Evolutionary conservation across 805 yeast genomes (phyloP).

Genomic region (Saturnispora hagleri): DNA sequence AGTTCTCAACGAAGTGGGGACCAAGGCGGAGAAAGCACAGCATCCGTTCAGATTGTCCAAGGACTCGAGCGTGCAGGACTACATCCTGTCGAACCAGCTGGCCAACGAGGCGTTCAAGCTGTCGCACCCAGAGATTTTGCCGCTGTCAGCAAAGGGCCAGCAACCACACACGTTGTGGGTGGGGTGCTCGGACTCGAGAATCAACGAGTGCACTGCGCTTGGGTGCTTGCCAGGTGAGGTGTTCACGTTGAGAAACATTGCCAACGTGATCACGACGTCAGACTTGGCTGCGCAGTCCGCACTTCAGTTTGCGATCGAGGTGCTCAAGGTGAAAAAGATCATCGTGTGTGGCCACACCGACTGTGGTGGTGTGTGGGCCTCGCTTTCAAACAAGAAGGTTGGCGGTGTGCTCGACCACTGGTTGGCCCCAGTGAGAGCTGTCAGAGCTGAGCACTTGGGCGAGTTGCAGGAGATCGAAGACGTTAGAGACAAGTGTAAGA

Average conservation of each 20-base stretch:
- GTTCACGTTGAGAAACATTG: slow-evolving; percentile 82
- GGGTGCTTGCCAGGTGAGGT: slow-evolving; percentile 85
- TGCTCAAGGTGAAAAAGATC: slow-evolving; percentile 68
- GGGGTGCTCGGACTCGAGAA: slow-evolving; percentile 89
- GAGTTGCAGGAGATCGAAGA: slow-evolving; percentile 42
- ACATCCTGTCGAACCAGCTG: slow-evolving; percentile 36
- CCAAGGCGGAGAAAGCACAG: slow-evolving; percentile 1
- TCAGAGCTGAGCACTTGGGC: slow-evolving; percentile 50
- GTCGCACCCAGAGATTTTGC: slow-evolving; percentile 49
- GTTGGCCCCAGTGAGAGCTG: slow-evolving; percentile 59
- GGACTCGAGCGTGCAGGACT: slow-evolving; percentile 41
- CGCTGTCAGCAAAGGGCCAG: slow-evolving; percentile 70
- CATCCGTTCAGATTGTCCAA: slow-evolving; percentile 38
- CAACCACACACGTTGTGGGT: slow-evolving; percentile 91
- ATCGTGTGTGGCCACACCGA: slow-evolving; percentile 91
- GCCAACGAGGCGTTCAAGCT: slow-evolving; percentile 39
- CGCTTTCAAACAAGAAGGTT: slow-evolving; percentile 51
- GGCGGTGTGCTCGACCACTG: slow-evolving; percentile 68
- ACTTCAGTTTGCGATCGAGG: slow-evolving; percentile 80
- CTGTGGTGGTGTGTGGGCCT: slow-evolving; percentile 89
- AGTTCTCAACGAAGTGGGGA: slow-evolving; percentile 1
- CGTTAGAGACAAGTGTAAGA: slow-evolving; percentile 45
- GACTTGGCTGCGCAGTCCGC: slow-evolving; percentile 73
- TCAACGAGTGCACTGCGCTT: slow-evolving; percentile 66
- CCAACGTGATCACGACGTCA: slow-evolving; percentile 61